These are phyloP conservation scores for Pseudoturritis turrita DNA, from an alignment of 345 rosid species.

Conservation along the genomic window DNA sequence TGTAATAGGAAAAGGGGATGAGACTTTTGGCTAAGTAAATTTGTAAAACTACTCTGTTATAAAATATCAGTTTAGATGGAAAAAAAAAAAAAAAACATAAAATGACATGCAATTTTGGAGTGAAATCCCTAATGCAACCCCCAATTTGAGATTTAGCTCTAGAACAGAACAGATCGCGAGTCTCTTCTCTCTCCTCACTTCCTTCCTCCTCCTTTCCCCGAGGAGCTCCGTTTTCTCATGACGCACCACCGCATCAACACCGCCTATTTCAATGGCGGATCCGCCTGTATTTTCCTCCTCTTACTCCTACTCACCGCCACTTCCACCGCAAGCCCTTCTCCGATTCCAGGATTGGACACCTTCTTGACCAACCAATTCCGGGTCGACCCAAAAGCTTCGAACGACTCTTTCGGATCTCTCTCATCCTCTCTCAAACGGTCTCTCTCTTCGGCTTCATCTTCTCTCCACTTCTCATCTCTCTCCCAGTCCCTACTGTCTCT, in stretches of 20 bases:
- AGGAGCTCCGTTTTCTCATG: slow-evolving; percentile 20
- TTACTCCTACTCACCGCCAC: slow-evolving; percentile 17
- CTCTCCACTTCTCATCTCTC: slow-evolving; percentile 32
- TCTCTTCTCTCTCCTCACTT: background rate
- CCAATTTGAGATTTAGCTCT: background rate
- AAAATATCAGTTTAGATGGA: too few relatives aligned
- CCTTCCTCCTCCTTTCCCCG: background rate
- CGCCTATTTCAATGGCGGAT: slow-evolving; percentile 20
- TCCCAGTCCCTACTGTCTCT: slow-evolving; percentile 47
- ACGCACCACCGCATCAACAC: slow-evolving; percentile 21
- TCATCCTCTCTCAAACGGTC: slow-evolving; percentile 52
- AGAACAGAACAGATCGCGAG: background rate
- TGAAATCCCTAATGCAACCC: slow-evolving; percentile 2
- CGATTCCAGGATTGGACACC: slow-evolving; percentile 54
- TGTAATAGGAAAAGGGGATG: too few relatives aligned
- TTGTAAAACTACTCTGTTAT: too few relatives aligned
- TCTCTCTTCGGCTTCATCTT: slow-evolving; percentile 41
- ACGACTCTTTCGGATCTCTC: slow-evolving; percentile 60
- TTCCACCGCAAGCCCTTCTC: slow-evolving; percentile 20
- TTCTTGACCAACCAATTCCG: slow-evolving; percentile 53
- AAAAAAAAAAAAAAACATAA: too few relatives aligned
- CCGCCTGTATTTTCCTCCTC: slow-evolving; percentile 20
- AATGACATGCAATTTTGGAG: background rate
- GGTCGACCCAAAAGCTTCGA: slow-evolving; percentile 57
- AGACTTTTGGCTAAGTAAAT: too few relatives aligned